Evolutionary conservation across 371 early-diverging fungal species (phyloP).

Genomic region (Lichtheimia ramosa): DNA sequence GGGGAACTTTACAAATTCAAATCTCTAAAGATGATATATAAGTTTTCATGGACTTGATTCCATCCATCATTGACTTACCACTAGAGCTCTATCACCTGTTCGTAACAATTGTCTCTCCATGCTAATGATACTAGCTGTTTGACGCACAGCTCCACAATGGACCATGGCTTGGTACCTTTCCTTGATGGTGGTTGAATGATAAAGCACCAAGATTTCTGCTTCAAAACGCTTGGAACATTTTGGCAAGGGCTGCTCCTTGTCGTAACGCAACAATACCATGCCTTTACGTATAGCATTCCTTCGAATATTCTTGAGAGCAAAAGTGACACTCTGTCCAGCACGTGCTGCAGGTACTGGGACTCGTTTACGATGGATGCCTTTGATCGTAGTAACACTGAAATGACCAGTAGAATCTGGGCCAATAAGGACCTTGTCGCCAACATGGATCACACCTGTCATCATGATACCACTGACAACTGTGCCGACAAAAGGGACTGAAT

Average conservation of each 20-base stretch:
- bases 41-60: constrained; percentile 13
- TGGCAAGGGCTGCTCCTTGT: constrained; percentile 58
- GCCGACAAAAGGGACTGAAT: constrained; percentile 87
- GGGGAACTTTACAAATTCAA: constrained; percentile 81
- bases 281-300: constrained; percentile 83
- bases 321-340: constrained; percentile 86
- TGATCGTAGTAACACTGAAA: constrained; percentile 76
- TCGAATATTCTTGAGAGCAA: constrained; percentile 85
- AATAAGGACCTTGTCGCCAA: constrained; percentile 81
- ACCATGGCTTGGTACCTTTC: constrained; percentile 93
- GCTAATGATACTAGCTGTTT: constrained; percentile 83
- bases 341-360: constrained; percentile 72
- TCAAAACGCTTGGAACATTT: constrained; percentile 80
- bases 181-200: constrained; percentile 90
- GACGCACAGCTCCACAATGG: constrained; percentile 88
- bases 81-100: constrained; percentile 86
- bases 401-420: constrained; percentile 86
- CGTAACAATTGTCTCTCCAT: constrained; percentile 74
- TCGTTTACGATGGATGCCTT: constrained; percentile 89
- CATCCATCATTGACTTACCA: constrained; percentile 41
- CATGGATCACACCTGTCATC: constrained; percentile 63
- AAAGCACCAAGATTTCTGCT: constrained; percentile 87
- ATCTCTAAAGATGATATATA: constrained; percentile 32
- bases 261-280: constrained; percentile 76
- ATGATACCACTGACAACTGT: constrained; percentile 81